Percentiles rank a stretch among this genome's conserved stretches.
Evolutionary conservation across 169 alveolate species (phyloP).

Genomic region (Cyclospora cayetanensis): DNA sequence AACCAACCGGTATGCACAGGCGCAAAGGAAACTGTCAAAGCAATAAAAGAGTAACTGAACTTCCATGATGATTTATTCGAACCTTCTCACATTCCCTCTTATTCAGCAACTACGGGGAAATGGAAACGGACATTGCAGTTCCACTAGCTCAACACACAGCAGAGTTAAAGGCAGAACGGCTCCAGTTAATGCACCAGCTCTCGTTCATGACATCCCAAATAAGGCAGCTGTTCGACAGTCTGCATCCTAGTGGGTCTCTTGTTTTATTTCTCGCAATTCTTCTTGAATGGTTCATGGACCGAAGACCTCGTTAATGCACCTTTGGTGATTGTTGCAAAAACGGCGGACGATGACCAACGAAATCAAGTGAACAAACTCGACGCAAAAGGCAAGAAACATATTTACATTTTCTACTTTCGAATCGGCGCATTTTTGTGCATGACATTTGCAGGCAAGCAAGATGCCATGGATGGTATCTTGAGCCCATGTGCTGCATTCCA

Average conservation of each 20-base stretch:
- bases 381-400: background rate
- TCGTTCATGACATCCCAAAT: background rate
- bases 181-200: background rate
- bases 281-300: background rate
- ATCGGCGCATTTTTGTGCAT: background rate
- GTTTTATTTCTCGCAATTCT: background rate
- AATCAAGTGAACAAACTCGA: background rate
- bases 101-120: background rate
- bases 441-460: background rate
- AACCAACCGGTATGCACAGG: background rate
- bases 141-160: constrained; percentile 21
- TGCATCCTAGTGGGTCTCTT: background rate
- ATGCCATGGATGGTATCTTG: constrained; percentile 1
- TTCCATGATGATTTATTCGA: background rate
- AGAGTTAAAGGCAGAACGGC: background rate
- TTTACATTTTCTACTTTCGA: too few relatives aligned
- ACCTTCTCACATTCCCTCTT: background rate
- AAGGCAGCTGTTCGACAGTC: background rate
- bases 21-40: background rate
- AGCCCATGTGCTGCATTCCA: constrained; percentile 8
- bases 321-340: constrained; percentile 8
- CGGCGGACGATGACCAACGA: constrained; percentile 11
- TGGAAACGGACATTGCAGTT: constrained; percentile 1
- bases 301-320: constrained; percentile 15
- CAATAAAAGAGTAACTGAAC: background rate